Base-by-base conservation (phyloP, 2,329 filamentous ascomycete species). In the Elsinoe arachidis region DNA sequence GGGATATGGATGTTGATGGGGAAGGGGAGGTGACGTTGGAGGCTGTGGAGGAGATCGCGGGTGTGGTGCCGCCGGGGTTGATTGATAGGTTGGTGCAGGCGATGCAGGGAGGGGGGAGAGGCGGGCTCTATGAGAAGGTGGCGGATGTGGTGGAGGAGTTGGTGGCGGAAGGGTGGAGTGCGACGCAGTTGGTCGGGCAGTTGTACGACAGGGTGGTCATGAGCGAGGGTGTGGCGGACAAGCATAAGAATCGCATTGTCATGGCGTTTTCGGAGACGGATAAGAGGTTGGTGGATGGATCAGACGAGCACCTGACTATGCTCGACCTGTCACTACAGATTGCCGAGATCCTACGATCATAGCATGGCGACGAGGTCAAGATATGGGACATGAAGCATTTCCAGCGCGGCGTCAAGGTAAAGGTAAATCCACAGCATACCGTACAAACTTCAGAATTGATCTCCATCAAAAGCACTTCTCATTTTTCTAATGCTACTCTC, bases 161-260 rank as follows among this genome's bases (percentile, higher is more conserved):
- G 77, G 85, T 97, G 47, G 92, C 92, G 0, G 93, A 97, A 73
- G 93, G 93, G 7, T 99, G 93, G 92, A 96, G 91, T 70, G 93
- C 92, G 21, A 84, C 85, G 5, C 93, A 97, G 72, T 82, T 96
- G 23, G 80, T 97, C 37, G 76, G 81, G 15, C 90, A 96, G 79
- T 76, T 96, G 41, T 97, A 96, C 67, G 87, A 93, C 71, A 78
- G 81, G 23, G 75, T 97, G 37, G 81, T 96, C 26, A 59, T 71
- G 17, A 88, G 83, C 68, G 90, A 96, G 67, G 80, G 84, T 6
- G 85, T 96, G 21, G 82, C 84, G 0, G 90, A 96, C 67, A 73
- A 82, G 11, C 88, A 95, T 68, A 99, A 99, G 75, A 95, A 92
- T 68, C 86, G 86, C 70, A 92, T 99, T 59, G 86, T 92, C 49